phyloP scores from a whole-genome alignment of 352 stramenopile species.

The Phytophthora pistaciae region DNA sequence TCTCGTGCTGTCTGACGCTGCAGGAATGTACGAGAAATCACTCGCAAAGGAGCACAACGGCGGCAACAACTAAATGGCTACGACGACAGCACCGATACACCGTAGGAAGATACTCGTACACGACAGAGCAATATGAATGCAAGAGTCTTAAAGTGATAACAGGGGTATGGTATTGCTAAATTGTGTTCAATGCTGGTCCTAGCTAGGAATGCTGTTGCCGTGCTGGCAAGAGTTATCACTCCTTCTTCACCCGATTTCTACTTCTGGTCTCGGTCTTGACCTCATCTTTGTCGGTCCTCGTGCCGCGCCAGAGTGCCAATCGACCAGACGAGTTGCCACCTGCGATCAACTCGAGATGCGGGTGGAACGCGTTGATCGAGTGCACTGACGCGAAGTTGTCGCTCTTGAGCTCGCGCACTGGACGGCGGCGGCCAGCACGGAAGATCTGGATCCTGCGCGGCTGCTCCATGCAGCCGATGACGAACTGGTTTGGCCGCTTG shows the following conservation, averaged over 20 bases:
- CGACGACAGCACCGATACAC: slow-evolving; percentile 19
- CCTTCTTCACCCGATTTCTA: slow-evolving; percentile 17
- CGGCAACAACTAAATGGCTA: slow-evolving; percentile 16
- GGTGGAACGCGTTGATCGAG: slow-evolving; percentile 90
- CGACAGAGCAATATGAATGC: slow-evolving; percentile 19
- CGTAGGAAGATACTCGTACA: slow-evolving; percentile 13
- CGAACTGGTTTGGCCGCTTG: slow-evolving; percentile 76
- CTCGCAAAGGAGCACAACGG: slow-evolving; percentile 56
- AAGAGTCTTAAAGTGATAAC: slow-evolving; percentile 15
- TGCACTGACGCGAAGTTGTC: slow-evolving; percentile 84
- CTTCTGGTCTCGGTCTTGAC: slow-evolving; percentile 19
- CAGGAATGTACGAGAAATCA: slow-evolving; percentile 76
- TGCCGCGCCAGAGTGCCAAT: slow-evolving; percentile 65
- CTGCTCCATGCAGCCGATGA: slow-evolving; percentile 87
- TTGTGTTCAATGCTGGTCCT: background rate
- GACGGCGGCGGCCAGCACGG: slow-evolving; percentile 64
- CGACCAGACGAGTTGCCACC: slow-evolving; percentile 86
- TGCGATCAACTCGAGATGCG: slow-evolving; percentile 70
- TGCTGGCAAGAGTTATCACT: slow-evolving; percentile 5
- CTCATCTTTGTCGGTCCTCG: slow-evolving; percentile 30
- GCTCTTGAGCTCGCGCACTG: slow-evolving; percentile 75
- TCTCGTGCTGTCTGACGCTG: background rate
- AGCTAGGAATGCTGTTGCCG: background rate
- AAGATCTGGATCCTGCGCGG: slow-evolving; percentile 88
- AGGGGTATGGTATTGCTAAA: slow-evolving; percentile 6